Evolutionary conservation across 1,139 yeast genomes (phyloP), one percentile per base, ranked within the genome.

Genomic region (Pichia sp.): DNA sequence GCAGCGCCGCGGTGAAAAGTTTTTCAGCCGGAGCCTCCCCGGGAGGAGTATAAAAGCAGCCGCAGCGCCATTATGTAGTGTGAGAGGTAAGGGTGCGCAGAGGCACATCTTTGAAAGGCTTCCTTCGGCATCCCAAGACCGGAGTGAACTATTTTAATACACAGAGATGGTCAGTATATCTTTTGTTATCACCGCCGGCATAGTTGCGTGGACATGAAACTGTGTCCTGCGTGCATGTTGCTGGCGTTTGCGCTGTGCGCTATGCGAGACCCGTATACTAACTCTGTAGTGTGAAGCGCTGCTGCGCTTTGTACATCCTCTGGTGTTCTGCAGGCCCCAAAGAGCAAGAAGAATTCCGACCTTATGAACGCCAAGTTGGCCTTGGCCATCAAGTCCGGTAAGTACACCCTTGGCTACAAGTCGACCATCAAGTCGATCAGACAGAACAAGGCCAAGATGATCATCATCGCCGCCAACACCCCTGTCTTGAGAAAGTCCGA

Each of bases 401-500:
- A 93, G 82, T 93, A 90, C 85, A 88, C 97, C 88, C 87, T 93
- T 73, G 99, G 99, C 76, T 95, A 90, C 96, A 93, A 93, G 84
- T 90, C 97, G 70, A 95, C 95, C 78, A 87, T 93, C 79, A 93
- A 95, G 89, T 81, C 98, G 71, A 84, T 93, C 79, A 92, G 99
- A 85, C 90, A 89, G 77, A 97, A 97, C 76, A 93, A 92, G 87
- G 96, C 99, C 72, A 93, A 95, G 89, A 87, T 93, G 79, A 84
- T 93, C 75, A 87, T 93, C 82, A 85, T 93, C 74, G 97, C 99
- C 72, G 96, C 96, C 77, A 93, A 93, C 95, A 92, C 99, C 74
- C 99, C 99, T 81, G 96, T 93, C 74, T 89, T 93, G 79, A 92
- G 99, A 87, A 93, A 93, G 85, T 90, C 98, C 70, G 99, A 93